phyloP scores from a whole-genome alignment of 768 basidiomycete species.

The Rubroboletus satanas region DNA sequence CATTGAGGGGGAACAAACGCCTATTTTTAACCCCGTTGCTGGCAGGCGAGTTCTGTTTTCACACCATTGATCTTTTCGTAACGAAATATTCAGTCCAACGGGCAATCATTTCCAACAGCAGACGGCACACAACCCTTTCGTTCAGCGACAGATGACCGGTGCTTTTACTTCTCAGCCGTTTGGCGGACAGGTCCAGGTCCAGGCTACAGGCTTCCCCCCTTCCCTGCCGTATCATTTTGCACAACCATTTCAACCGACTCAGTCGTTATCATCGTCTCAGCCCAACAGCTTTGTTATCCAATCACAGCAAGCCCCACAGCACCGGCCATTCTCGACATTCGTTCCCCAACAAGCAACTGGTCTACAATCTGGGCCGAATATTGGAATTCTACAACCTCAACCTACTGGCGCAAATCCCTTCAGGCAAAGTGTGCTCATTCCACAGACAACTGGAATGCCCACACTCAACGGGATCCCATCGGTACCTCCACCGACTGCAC shows the following conservation, averaged over 20 bases:
- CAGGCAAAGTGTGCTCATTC: conserved; percentile 70
- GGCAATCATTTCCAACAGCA: conserved; percentile 54
- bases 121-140: conserved; percentile 73
- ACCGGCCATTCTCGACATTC: conserved; percentile 53
- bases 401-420: conserved; percentile 75
- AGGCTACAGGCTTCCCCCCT: conserved; percentile 54
- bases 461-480: conserved; percentile 33
- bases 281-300: conserved; percentile 32
- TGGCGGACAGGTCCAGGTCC: conserved; percentile 42
- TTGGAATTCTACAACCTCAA: conserved; percentile 50
- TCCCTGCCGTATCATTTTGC: conserved; percentile 41
- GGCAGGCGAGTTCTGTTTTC: conserved; percentile 37
- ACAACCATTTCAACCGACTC: conserved; percentile 17
- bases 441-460: conserved; percentile 59
- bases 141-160: conserved; percentile 51
- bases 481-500: conserved; percentile 5
- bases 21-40: conserved; percentile 64
- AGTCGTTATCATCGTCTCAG: conserved; percentile 10
- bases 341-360: conserved; percentile 54
- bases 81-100: conserved; percentile 38
- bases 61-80: conserved; percentile 4
- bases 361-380: conserved; percentile 37
- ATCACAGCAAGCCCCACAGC: conserved; percentile 37
- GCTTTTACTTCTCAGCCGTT: conserved; percentile 44
- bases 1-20: conserved; percentile 77